Evolutionary conservation across 2,329 filamentous ascomycete genomes (phyloP), one percentile per base, ranked within the genome.

Genomic region (Aaosphaeria pasadenensis): DNA sequence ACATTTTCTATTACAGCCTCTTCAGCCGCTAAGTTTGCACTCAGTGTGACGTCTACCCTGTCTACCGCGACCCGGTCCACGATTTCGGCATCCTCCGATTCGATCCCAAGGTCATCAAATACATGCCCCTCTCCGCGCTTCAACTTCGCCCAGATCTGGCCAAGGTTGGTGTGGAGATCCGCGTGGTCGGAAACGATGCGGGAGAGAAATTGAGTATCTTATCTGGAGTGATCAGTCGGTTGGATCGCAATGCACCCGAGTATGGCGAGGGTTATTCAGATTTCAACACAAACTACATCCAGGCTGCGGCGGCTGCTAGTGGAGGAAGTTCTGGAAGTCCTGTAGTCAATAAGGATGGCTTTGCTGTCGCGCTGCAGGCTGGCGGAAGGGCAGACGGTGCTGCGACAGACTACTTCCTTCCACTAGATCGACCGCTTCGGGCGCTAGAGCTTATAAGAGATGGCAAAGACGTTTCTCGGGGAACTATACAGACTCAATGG

Each of bases 191-290:
- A 74, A 99, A 99, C 71, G 94, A 99, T 77, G 94, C 94, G 30
- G 94, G 94, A 56, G 94, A 99, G 71, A 99, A 99, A 74, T 84
- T 99, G 58, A 96, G 91, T 77, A 99, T 99, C 60, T 77, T 99
- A 49, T 97, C 94, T 5, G 94, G 94, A 61, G 92, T 99, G 47
- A 99, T 99, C 69, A 96, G 91, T 73, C 86, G 94, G 61, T 78
- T 99, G 50, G 94, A 99, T 64, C 84, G 94, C 58, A 99, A 99
- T 71, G 95, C 95, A 1, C 94, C 94, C 11, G 94, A 99, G 64
- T 97, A 99, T 60, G 92, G 92, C 47, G 94, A 97, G 55, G 94
- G 94, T 30, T 99, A 99, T 71, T 94, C 91, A 71, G 94, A 99
- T 69, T 99, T 99, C 82, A 99, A 87, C 66, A 87, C 84, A 42